Evolutionary conservation across 1,284 basidiomycete species (phyloP).

Genomic region (Porogramme epimiltina): DNA sequence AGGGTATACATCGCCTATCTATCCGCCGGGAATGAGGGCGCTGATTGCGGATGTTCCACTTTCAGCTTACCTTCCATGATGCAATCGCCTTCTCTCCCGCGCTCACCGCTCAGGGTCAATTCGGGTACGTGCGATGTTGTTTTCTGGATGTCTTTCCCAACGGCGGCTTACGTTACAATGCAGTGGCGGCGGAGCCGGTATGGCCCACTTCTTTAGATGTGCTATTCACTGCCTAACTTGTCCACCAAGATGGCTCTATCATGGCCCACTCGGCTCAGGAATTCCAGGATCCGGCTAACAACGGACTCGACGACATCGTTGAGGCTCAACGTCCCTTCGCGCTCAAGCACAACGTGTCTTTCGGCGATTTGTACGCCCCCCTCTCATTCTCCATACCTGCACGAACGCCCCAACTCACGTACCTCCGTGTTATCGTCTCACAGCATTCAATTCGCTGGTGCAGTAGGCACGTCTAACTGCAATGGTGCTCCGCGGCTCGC

Average conservation of each 20-base stretch:
- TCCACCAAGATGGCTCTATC: conserved; percentile 29
- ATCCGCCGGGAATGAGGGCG: neutral
- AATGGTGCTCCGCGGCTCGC: conserved; percentile 31
- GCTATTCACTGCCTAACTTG: neutral
- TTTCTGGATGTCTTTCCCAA: neutral
- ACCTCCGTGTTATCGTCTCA: neutral
- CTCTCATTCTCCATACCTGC: neutral
- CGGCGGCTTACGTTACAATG: neutral
- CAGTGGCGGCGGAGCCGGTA: conserved; percentile 32
- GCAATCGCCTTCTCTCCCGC: conserved; percentile 27
- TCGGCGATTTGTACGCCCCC: conserved; percentile 32
- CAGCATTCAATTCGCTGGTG: conserved; percentile 35
- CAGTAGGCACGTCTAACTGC: conserved; percentile 33
- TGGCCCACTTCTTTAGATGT: neutral
- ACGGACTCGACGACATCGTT: conserved; percentile 33
- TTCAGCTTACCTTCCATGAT: conserved; percentile 29
- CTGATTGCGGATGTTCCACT: neutral
- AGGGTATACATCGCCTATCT: neutral
- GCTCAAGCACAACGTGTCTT: conserved; percentile 30
- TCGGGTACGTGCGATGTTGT: conserved; percentile 21
- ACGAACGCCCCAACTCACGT: neutral
- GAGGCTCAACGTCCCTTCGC: conserved; percentile 28
- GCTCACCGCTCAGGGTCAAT: conserved; percentile 22
- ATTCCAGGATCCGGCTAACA: conserved; percentile 28
- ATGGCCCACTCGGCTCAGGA: conserved; percentile 29